Base-by-base conservation (phyloP, 345 rosid species). In the Pugionium cornutum region DNA sequence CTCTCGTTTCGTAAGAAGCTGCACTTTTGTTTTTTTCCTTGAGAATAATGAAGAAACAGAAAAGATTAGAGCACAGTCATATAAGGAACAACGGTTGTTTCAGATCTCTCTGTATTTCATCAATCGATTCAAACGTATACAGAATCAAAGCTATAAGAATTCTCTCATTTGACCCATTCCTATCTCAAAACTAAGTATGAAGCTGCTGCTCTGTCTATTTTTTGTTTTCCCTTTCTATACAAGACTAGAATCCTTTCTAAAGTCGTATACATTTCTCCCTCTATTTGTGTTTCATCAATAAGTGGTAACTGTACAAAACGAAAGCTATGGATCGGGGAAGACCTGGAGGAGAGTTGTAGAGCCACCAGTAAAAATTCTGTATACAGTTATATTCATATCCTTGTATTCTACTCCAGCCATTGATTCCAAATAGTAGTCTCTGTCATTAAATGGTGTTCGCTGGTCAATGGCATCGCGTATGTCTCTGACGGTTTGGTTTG, bases 401-500 rank as follows among this genome's bases (percentile, higher is more conserved):
- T 0, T 36, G 71, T n/a, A 44, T 4, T 36, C 55, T 9, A 0
- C 61, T 34, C 7, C 62, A 9, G 36, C 3, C 52, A 0, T 3
- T 34, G 66, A 34, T 35, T 1, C 33, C 9, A 69, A 52, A 37
- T 25, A 26, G 43, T 58, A 65, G 3, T 35, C n/a, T 43, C n/a
- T 9, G 31, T 6, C 18, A 46, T 9, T 8, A 6, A 11, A 25
- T 44, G 41, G 48, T 50, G 4, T 49, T 43, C 0, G n/a, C 54
- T 2, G 54, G 2, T 30, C 55, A 58, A 72, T 25, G 30, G 4
- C 43, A 5, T 36, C 30, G 56, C 2, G 66, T 53, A 72, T 58
- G 42, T 72, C 76, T 43, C 62, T 46, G 54, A 66, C 9, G 35
- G 70, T 55, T 53, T 53, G 28, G 28, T 53, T 28, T 10, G 46